These are phyloP conservation scores for Fagus sylvatica DNA, from an alignment of 306 rosid species.

Conservation along the genomic window DNA sequence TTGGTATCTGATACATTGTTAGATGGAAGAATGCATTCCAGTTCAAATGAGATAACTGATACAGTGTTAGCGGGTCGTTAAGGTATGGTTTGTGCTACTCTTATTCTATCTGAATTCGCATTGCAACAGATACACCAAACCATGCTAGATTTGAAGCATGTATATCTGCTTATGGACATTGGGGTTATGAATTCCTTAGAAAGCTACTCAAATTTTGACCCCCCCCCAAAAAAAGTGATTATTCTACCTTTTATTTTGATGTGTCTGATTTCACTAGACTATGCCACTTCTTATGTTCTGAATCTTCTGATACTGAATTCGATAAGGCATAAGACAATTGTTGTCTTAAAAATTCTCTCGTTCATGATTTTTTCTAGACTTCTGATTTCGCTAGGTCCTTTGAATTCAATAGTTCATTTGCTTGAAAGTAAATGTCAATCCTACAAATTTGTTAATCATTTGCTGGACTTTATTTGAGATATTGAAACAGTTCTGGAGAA, in stretches of 20 bases:
- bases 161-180: not conserved
- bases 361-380: not conserved
- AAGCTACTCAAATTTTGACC: not conserved
- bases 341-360: not conserved
- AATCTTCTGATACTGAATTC: not conserved
- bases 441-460: too few relatives aligned
- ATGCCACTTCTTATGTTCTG: not conserved
- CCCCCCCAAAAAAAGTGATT: not conserved
- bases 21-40: slow-evolving; percentile 18
- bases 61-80: slow-evolving; percentile 34
- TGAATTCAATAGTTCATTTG: too few relatives aligned
- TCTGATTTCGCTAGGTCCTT: too few relatives aligned
- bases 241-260: too few relatives aligned
- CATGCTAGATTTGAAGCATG: not conserved
- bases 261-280: not conserved
- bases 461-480: too few relatives aligned
- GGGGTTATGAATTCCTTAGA: not conserved
- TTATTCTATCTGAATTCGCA: not conserved
- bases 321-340: not conserved
- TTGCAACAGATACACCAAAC: not conserved
- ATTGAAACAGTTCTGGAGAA: too few relatives aligned
- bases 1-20: slow-evolving; percentile 38
- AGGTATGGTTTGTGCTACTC: not conserved
- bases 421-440: too few relatives aligned
- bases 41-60: slow-evolving; percentile 32